Conservation (phyloP, 2,329 filamentous ascomycete species). For the Exophiala aquamarina region DNA sequence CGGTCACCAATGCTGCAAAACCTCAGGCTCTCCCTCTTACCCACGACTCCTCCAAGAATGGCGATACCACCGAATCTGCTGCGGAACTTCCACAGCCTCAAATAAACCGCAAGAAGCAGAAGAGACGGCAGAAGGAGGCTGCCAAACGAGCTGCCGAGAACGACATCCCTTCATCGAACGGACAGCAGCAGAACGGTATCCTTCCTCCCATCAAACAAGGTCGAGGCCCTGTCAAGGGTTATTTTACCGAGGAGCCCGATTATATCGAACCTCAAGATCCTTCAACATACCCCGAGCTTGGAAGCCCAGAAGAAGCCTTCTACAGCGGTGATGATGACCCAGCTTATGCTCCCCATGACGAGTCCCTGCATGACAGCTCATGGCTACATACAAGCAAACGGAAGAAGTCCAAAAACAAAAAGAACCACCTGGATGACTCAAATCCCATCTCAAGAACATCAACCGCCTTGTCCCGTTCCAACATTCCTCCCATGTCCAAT, state of each 20-base stretch:
- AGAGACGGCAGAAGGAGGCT: slow-evolving; percentile 80
- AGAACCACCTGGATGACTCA: slow-evolving; percentile 6
- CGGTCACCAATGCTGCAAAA: slow-evolving; percentile 13
- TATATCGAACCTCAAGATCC: slow-evolving; percentile 34
- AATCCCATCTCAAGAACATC: slow-evolving; percentile 19
- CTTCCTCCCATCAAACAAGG: slow-evolving; percentile 25
- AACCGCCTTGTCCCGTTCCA: slow-evolving; percentile 40
- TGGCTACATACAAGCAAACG: slow-evolving; percentile 29
- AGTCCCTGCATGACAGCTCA: slow-evolving; percentile 28
- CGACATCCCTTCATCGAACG: slow-evolving; percentile 34
- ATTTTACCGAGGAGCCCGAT: slow-evolving; percentile 32
- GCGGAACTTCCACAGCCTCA: slow-evolving; percentile 27
- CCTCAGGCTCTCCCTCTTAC: slow-evolving; percentile 8
- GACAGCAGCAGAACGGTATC: slow-evolving; percentile 25
- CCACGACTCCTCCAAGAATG: slow-evolving; percentile 25
- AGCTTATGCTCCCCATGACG: slow-evolving; percentile 34
- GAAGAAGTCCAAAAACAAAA: slow-evolving; percentile 31
- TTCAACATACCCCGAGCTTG: slow-evolving; percentile 39
- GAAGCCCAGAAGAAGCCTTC: slow-evolving; percentile 55
- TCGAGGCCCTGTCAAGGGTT: slow-evolving; percentile 29
- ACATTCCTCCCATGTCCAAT: slow-evolving; percentile 45
- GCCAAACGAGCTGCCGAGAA: slow-evolving; percentile 65
- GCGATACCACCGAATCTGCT: slow-evolving; percentile 31
- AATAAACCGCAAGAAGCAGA: slow-evolving; percentile 93
- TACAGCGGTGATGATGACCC: slow-evolving; percentile 56